These are phyloP conservation scores for Erigeron canadensis DNA, from an alignment of 129 eudicot species.

Conservation along the genomic window DNA sequence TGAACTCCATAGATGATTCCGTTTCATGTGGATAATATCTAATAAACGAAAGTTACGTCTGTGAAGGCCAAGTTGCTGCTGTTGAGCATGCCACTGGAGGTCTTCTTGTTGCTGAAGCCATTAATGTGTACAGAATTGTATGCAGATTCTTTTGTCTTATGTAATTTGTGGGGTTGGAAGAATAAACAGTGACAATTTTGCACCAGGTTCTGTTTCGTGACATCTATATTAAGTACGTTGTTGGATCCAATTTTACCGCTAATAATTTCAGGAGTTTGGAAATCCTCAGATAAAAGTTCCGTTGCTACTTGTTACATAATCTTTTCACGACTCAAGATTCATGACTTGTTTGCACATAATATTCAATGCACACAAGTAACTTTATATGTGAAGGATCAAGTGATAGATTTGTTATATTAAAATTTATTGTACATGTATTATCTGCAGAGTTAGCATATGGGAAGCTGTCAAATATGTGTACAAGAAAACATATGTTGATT, in stretches of 20 bases:
- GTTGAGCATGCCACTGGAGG: conserved; percentile 75
- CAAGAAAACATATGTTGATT: conserved; percentile 59
- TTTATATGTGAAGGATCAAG: neutral
- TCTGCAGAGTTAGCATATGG: conserved; percentile 88
- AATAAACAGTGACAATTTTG: too few relatives aligned
- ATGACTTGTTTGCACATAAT: neutral
- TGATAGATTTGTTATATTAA: neutral
- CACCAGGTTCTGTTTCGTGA: too few relatives aligned
- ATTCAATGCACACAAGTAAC: neutral
- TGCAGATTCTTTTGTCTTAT: conserved; percentile 32
- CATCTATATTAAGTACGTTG: conserved; percentile 1
- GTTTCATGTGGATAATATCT: conserved; percentile 75
- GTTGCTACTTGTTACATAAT: conserved; percentile 62
- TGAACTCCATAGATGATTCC: conserved; percentile 76
- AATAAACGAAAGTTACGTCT: conserved; percentile 62
- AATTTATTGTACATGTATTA: neutral
- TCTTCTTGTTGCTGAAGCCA: conserved; percentile 71
- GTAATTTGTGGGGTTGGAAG: too few relatives aligned
- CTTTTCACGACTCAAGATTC: conserved; percentile 82
- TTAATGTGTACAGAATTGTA: conserved; percentile 62
- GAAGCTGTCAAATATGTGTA: conserved; percentile 97
- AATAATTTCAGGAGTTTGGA: too few relatives aligned
- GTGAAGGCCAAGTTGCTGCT: conserved; percentile 55
- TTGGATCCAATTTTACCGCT: too few relatives aligned
- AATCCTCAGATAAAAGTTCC: conserved; percentile 52